Conservation (phyloP, 345 rosid genomes). For the Erucastrum elatum region DNA sequence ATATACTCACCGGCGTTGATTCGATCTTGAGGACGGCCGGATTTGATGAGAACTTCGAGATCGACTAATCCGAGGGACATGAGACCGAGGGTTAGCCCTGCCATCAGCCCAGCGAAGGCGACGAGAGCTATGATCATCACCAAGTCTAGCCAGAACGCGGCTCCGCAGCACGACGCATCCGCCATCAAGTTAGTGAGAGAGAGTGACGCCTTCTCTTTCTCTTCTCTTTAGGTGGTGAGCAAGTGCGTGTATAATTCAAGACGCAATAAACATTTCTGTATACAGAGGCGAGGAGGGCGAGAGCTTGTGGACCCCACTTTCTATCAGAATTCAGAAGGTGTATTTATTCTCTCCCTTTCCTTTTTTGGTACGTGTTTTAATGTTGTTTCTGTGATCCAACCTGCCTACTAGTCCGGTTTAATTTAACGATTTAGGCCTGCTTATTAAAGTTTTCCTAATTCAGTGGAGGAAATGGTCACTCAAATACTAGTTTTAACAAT, state of each 20-base stretch:
- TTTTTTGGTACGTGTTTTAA: background rate
- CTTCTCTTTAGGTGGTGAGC: background rate
- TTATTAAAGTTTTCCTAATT: background rate
- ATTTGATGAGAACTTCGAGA: constrained; percentile 91
- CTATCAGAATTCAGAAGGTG: background rate
- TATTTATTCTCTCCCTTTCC: background rate
- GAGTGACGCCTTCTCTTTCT: background rate
- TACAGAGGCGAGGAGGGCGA: background rate
- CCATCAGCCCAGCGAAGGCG: constrained; percentile 83
- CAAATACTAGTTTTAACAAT: too few species aligned
- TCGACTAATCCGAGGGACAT: constrained; percentile 95
- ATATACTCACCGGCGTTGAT: constrained; percentile 58
- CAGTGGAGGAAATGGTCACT: background rate
- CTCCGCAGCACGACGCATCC: constrained; percentile 53
- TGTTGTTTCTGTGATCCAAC: background rate
- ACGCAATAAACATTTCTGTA: constrained; percentile 1
- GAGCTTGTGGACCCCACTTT: constrained; percentile 2
- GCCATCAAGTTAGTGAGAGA: background rate
- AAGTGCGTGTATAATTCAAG: constrained; percentile 19
- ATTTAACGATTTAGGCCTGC: background rate
- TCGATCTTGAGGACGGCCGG: constrained; percentile 91
- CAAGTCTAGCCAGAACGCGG: constrained; percentile 50
- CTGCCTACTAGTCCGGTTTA: background rate
- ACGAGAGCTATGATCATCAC: constrained; percentile 60
- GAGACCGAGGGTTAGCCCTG: constrained; percentile 93